These are phyloP conservation scores for Cubamyces lactineus DNA, from an alignment of 768 basidiomycete genomes.

Conservation along the genomic window DNA sequence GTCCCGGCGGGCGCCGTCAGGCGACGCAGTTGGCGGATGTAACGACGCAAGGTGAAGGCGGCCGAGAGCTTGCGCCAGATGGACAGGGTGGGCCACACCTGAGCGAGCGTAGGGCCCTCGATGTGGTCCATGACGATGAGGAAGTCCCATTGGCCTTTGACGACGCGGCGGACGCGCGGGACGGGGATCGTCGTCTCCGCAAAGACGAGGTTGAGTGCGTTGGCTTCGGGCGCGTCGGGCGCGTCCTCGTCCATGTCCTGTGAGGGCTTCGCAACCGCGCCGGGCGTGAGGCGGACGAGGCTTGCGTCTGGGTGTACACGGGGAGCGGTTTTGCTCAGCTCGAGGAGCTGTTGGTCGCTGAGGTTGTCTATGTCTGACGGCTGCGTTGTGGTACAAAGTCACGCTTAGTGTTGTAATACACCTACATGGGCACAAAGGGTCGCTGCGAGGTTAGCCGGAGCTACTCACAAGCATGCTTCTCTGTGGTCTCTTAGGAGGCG, in stretches of 20 bases:
- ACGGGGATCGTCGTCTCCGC: conserved; percentile 22
- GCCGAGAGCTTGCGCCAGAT: conserved; percentile 30
- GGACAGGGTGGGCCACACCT: conserved; percentile 33
- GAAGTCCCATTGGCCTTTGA: background rate
- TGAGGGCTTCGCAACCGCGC: conserved; percentile 2
- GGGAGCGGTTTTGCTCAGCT: background rate
- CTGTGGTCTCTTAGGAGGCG: background rate
- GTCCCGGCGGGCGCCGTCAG: background rate
- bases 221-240: background rate
- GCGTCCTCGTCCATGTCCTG: conserved; percentile 7
- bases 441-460: background rate
- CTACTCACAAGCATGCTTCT: background rate
- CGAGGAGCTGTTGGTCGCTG: conserved; percentile 6
- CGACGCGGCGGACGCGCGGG: conserved; percentile 22
- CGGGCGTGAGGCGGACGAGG: background rate
- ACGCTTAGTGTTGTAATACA: background rate
- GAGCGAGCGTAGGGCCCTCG: conserved; percentile 28
- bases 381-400: background rate
- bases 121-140: conserved; percentile 32
- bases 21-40: conserved; percentile 33
- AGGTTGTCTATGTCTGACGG: conserved; percentile 13
- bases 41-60: conserved; percentile 34
- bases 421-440: background rate
- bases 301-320: background rate
- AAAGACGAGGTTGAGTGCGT: conserved; percentile 9